Evolutionary conservation across 208 protist species (phyloP), one percentile per base, ranked within the genome.

Genomic region (Trypanosoma conorhini): DNA sequence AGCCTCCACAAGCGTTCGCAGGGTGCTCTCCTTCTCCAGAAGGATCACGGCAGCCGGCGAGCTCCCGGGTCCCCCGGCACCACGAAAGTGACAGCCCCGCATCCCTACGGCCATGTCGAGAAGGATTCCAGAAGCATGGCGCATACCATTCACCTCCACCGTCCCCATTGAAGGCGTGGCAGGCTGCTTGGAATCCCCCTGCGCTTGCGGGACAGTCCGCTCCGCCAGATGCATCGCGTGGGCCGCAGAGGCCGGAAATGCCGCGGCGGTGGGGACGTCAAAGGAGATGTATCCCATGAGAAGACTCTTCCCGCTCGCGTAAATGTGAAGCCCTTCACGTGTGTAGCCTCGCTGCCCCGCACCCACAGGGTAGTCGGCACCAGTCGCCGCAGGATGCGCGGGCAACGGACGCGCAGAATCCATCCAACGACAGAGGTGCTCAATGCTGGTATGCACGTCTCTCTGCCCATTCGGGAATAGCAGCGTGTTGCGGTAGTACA

Each of bases 1-100:
- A 13, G 64, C 62, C 19, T 74, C 64, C 44, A 82, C 40, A 9
- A 96, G 61, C 10, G 81, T 70, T 31, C 79, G 82, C 52, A 86
- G 67, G 0, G 74, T 78, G 60, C 84, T 86, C 67, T 96, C 90
- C 67, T 96, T 96, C 68, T 96, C 90, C 54, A 96, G 80, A 44
- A 93, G 8, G 13, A 96, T 66, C 30, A 96, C 46, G 63, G 70
- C 81, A 17, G 58, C 57, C 21, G 70, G 63, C 8, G 40, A 9
- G 22, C 22, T 33, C 28, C 28, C 31, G 12, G 19, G 7, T 1
- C 57, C 48, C 8, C 4, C 50, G 22, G 55, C 62, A 38, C 46
- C 62, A 24, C 70, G 60, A 69, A 75, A 75, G 33, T 57, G 50
- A 42, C 61, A 61, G 17, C 54, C 64, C n/a, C 30, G 57, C 26